phyloP scores from a whole-genome alignment of 352 stramenopile genomes.

The Pythium rhizo-oryzae region DNA sequence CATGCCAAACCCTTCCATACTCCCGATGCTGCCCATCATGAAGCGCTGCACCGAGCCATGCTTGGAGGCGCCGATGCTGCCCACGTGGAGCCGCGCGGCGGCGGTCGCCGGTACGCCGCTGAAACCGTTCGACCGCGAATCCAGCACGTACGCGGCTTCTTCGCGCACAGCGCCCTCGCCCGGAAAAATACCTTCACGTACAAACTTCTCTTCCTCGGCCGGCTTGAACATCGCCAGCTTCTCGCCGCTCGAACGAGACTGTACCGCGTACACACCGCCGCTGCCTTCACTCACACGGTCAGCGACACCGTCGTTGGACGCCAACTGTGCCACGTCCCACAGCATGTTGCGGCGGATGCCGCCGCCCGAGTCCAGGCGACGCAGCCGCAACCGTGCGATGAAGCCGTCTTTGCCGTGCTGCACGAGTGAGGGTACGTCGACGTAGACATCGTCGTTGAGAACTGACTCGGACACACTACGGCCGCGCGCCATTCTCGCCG shows the following conservation, averaged over 20 bases:
- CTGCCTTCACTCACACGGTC: conserved; percentile 64
- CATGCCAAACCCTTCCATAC: conserved; percentile 86
- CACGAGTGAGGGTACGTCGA: conserved; percentile 68
- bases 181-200: conserved; percentile 61
- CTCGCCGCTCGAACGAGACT: conserved; percentile 57
- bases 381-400: conserved; percentile 58
- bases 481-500: conserved; percentile 15
- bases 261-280: conserved; percentile 72
- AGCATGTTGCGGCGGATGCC: conserved; percentile 75
- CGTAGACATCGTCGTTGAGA: conserved; percentile 59
- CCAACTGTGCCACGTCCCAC: conserved; percentile 70
- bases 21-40: conserved; percentile 74
- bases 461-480: conserved; percentile 21
- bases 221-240: conserved; percentile 88
- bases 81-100: conserved; percentile 60
- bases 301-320: conserved; percentile 51
- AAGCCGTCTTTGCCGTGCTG: conserved; percentile 79
- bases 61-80: conserved; percentile 47
- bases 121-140: conserved; percentile 68
- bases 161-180: conserved; percentile 81
- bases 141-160: conserved; percentile 74
- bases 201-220: conserved; percentile 77
- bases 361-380: conserved; percentile 56
- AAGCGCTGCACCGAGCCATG: conserved; percentile 82
- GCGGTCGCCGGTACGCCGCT: conserved; percentile 79